These are phyloP conservation scores for Termitomyces eurrhizus DNA, from an alignment of 768 basidiomycete species.

Conservation along the genomic window DNA sequence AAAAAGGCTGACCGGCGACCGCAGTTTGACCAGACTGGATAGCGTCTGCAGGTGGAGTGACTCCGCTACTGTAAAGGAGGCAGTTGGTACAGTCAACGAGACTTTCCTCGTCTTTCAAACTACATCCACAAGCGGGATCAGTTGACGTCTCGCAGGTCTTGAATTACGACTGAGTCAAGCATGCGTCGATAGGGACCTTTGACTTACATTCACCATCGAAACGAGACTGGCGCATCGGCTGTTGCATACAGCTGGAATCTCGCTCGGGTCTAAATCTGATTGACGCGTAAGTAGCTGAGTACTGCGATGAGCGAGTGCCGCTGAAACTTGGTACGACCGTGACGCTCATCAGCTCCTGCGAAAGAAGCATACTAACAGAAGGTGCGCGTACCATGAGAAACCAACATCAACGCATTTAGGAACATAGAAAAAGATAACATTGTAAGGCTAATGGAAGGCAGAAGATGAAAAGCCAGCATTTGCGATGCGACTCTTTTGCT, in stretches of 20 bases:
- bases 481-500: neutral
- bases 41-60: neutral
- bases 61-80: constrained; percentile 1
- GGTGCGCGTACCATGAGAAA: neutral
- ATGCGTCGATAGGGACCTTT: neutral
- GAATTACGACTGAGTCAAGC: neutral
- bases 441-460: neutral
- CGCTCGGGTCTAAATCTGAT: constrained; percentile 7
- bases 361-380: neutral
- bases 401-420: neutral
- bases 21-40: neutral
- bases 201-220: constrained; percentile 4
- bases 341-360: neutral
- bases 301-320: constrained; percentile 1
- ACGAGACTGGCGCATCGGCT: neutral
- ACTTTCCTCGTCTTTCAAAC: constrained; percentile 1
- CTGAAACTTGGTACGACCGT: neutral
- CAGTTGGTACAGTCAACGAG: constrained; percentile 14
- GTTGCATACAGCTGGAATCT: constrained; percentile 7
- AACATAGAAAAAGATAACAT: neutral
- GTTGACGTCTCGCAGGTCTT: constrained; percentile 4
- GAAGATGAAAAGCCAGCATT: neutral
- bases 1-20: neutral
- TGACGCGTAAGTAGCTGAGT: constrained; percentile 12
- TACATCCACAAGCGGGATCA: constrained; percentile 9